Evolutionary conservation across 352 stramenopile genomes (phyloP), one percentile per base, ranked within the genome.

Genomic region (Phytophthora citrophthora): DNA sequence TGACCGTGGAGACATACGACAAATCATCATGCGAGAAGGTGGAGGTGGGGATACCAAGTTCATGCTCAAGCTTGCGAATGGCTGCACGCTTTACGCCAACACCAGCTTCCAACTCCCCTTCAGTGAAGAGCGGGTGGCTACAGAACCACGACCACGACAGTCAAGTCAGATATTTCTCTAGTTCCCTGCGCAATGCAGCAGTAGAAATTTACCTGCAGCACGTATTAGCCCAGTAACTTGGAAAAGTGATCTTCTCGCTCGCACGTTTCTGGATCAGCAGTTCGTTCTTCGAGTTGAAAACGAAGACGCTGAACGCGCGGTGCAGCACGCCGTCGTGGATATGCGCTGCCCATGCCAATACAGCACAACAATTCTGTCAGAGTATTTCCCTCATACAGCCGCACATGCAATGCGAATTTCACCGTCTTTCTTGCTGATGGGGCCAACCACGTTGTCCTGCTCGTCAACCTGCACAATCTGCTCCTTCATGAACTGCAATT

Each of bases 211-310:
- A 88, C 79, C 79, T 97, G 81, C 98, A 99, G 75, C 98, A 99
- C 12, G 98, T 99, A 77, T 99, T 99, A 13, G 98, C 98, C 98
- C 98, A 99, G 31, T 98, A 97, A 70, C 92, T 89, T 12, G 98
- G 97, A 75, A 99, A 99, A 23, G 97, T 99, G 77, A 99, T 99
- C 80, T 99, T 99, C 45, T 94, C 89, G 2, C 75, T 74, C 1
- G 97, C 93, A 15, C 98, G 87, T 84, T 99, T 91, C 65, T 96
- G 88, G 43, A 96, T 90, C 34, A 96, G 70, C 45, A 96, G 57
- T 61, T 94, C 81, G 54, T 94, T 93, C 59, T 90, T 83, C 36
- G 78, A 86, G 76, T 94, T 93, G 74, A 96, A 96, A 32, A 96
- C 63, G 56, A 96, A 96, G 11, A 94, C 76, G 50, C 84, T 94